Conservation (phyloP, 768 basidiomycete species). For the Solioccasus polychromus region DNA sequence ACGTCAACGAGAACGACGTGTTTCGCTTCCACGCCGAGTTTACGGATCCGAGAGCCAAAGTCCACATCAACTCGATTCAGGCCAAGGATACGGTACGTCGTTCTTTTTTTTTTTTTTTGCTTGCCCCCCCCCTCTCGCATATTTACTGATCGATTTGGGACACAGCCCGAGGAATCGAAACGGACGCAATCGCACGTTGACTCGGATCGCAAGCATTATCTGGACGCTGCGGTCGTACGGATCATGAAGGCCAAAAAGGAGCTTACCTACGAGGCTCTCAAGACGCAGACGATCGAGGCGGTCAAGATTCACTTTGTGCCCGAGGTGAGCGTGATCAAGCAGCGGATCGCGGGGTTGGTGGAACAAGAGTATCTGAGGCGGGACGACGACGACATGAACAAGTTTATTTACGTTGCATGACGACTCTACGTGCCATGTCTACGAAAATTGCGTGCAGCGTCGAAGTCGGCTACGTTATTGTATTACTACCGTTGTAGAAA, state of each 20-base stretch:
- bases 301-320: conserved; percentile 88
- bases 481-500: too few relatives aligned
- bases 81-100: conserved; percentile 80
- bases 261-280: conserved; percentile 73
- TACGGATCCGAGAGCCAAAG: conserved; percentile 68
- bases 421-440: neutral
- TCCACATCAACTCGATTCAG: conserved; percentile 96
- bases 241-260: conserved; percentile 94
- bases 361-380: conserved; percentile 85
- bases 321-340: conserved; percentile 81
- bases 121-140: neutral
- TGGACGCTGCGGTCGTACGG: conserved; percentile 95
- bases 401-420: conserved; percentile 79
- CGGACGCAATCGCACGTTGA: conserved; percentile 83
- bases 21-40: conserved; percentile 86
- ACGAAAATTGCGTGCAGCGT: too few relatives aligned
- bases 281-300: conserved; percentile 79
- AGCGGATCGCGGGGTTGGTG: conserved; percentile 75
- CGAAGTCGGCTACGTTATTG: too few relatives aligned
- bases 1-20: conserved; percentile 70
- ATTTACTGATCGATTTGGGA: neutral
- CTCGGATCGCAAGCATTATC: conserved; percentile 76
- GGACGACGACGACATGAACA: conserved; percentile 65
- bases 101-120: neutral
- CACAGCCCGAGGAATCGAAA: conserved; percentile 79